phyloP scores from a whole-genome alignment of 2,329 filamentous ascomycete genomes.

The Beauveria sp. region DNA sequence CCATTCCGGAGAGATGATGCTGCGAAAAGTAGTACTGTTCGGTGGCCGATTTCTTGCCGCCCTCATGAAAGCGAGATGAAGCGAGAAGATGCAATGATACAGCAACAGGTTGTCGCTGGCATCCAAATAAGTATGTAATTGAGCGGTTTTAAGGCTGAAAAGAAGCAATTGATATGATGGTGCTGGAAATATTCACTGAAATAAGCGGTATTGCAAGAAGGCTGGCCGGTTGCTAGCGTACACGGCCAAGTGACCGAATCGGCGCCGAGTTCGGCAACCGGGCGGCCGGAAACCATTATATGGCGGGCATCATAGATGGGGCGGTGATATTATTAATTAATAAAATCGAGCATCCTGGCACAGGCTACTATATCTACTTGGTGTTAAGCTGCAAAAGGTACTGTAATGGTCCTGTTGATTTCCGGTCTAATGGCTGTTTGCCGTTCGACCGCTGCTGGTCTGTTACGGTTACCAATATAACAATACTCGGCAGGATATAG shows the following conservation, averaged over 20 bases:
- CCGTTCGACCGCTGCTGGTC: too few species aligned
- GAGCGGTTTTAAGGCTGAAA: background rate
- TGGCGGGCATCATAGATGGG: background rate
- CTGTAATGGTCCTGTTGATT: too few species aligned
- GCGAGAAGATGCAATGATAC: too few species aligned
- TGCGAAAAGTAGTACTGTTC: too few species aligned
- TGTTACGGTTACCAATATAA: too few species aligned
- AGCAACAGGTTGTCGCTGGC: background rate
- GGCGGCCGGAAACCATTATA: background rate
- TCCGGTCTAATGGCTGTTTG: too few species aligned
- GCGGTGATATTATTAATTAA: background rate
- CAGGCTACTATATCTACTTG: too few species aligned
- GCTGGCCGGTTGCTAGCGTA: constrained; percentile 1
- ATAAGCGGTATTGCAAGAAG: constrained; percentile 7
- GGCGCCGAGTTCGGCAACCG: constrained; percentile 20
- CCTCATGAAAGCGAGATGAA: background rate
- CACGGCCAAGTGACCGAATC: constrained; percentile 11
- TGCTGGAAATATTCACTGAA: constrained; percentile 8
- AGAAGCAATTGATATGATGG: background rate
- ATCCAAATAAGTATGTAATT: background rate
- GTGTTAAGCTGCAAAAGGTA: too few species aligned
- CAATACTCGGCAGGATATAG: too few species aligned
- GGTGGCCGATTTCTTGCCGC: background rate
- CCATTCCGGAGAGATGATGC: too few species aligned
- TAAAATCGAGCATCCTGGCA: background rate